Percentiles rank a stretch among this genome's conserved stretches.
Conservation (phyloP, 1,284 basidiomycete genomes). For the Apiotrichum siamense region DNA sequence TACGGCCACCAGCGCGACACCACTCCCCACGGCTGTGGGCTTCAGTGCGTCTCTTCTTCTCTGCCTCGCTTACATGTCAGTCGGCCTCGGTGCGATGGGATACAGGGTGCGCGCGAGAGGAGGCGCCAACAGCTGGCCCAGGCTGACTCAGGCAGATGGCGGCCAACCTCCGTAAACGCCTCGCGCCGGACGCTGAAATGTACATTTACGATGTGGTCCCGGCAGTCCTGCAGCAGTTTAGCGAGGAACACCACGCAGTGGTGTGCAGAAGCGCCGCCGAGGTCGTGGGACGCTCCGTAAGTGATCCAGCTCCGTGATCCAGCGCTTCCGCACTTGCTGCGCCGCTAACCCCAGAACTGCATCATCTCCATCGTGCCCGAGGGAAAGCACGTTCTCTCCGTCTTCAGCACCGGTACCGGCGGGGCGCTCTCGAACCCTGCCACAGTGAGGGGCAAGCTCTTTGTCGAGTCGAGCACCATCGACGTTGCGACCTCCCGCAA, state of each 20-base stretch:
- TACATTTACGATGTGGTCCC: constrained; percentile 3
- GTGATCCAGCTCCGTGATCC: no score
- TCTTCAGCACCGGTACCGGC: background rate
- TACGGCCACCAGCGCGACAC: no score
- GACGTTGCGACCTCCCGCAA: constrained; percentile 2
- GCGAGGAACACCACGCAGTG: background rate
- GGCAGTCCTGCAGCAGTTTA: background rate
- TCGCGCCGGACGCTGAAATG: background rate
- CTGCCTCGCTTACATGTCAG: background rate
- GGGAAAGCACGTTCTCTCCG: constrained; percentile 2
- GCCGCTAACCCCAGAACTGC: constrained; percentile 1
- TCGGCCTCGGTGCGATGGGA: constrained; percentile 7
- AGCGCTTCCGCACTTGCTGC: background rate
- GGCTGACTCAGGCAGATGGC: constrained; percentile 8
- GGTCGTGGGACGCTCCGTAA: background rate
- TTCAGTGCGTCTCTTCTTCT: background rate
- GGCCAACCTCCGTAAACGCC: background rate
- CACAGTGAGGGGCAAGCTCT: constrained; percentile 5
- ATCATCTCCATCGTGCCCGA: constrained; percentile 8
- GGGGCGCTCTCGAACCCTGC: background rate
- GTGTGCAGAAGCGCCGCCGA: background rate
- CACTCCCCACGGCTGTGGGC: no score
- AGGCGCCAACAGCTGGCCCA: no score
- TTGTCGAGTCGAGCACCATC: constrained; percentile 10
- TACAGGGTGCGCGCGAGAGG: background rate